Percentiles rank a stretch among this genome's conserved stretches.
phyloP scores from a whole-genome alignment of 75 land plant genomes.

The Adiantum capillusveneris region DNA sequence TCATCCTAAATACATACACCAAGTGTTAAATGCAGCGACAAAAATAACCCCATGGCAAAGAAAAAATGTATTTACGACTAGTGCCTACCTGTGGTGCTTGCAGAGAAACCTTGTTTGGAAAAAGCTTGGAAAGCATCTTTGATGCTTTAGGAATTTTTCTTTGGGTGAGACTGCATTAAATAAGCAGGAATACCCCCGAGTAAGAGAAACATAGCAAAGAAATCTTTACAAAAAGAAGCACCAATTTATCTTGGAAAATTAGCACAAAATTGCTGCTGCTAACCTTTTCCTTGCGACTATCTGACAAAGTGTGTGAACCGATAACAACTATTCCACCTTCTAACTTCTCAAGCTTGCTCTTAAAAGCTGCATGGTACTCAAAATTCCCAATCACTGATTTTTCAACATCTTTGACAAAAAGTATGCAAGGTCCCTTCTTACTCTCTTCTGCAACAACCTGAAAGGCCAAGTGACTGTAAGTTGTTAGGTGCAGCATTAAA shows the following conservation, averaged over 20 bases:
- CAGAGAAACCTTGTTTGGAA: conserved; percentile 66
- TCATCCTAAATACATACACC: conserved; percentile 63
- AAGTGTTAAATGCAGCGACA: no score
- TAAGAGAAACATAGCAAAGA: no score
- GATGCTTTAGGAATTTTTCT: conserved; percentile 49
- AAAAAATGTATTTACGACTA: not conserved
- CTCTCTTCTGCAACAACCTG: conserved; percentile 63
- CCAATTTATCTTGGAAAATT: not conserved
- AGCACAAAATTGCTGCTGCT: not conserved
- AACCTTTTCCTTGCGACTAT: conserved; percentile 70
- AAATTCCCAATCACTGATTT: conserved; percentile 41
- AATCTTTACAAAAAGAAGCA: no score
- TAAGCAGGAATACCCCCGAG: conserved; percentile 7
- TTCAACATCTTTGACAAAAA: conserved; percentile 66
- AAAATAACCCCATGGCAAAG: no score
- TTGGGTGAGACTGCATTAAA: conserved; percentile 57
- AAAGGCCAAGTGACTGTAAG: no score
- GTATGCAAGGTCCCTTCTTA: conserved; percentile 48
- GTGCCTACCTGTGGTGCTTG: conserved; percentile 59
- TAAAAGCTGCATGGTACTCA: conserved; percentile 41
- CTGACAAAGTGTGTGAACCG: conserved; percentile 60
- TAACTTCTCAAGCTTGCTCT: conserved; percentile 47
- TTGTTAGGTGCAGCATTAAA: no score
- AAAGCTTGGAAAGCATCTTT: conserved; percentile 51
- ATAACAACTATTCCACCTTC: conserved; percentile 55